Percentiles rank a stretch among this genome's conserved stretches.
phyloP scores from a whole-genome alignment of 768 basidiomycete genomes.

The Paxillus rubicundulus region DNA sequence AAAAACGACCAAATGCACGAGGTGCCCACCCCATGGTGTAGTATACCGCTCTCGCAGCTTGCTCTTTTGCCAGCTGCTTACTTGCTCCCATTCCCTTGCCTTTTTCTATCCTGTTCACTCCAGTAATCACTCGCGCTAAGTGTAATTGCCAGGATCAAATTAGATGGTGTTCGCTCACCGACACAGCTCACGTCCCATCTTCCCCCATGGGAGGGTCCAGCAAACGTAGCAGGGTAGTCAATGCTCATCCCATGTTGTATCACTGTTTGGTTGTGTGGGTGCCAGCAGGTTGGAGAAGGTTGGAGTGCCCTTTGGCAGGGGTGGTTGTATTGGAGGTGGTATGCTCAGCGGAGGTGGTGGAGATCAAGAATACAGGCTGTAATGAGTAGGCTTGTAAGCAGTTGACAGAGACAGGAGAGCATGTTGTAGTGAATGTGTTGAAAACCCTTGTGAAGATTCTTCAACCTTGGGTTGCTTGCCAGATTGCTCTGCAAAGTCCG shows the following conservation, averaged over 20 bases:
- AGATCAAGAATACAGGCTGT: constrained; percentile 27
- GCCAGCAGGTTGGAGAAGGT: constrained; percentile 52
- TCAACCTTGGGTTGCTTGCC: constrained; percentile 31
- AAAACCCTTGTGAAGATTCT: constrained; percentile 32
- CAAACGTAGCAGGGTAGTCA: constrained; percentile 57
- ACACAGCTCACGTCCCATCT: constrained; percentile 66
- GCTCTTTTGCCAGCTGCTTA: constrained; percentile 78
- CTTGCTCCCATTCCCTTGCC: constrained; percentile 62
- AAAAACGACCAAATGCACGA: constrained; percentile 25
- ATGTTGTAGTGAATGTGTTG: constrained; percentile 25
- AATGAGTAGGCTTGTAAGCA: constrained; percentile 25
- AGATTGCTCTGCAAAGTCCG: constrained; percentile 26
- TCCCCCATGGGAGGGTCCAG: constrained; percentile 68
- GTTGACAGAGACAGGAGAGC: constrained; percentile 12
- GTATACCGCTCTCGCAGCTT: constrained; percentile 69
- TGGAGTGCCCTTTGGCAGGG: constrained; percentile 32
- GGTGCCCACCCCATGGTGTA: constrained; percentile 74
- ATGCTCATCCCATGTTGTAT: constrained; percentile 60
- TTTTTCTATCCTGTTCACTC: constrained; percentile 70
- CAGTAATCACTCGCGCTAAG: constrained; percentile 1
- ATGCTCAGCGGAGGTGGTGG: constrained; percentile 26
- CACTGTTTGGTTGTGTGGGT: constrained; percentile 60
- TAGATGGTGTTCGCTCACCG: constrained; percentile 43
- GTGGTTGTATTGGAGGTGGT: constrained; percentile 35
- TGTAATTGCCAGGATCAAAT: neutral